These are phyloP conservation scores for Globisporangium echinulatum DNA, from an alignment of 352 stramenopile species.

Conservation along the genomic window DNA sequence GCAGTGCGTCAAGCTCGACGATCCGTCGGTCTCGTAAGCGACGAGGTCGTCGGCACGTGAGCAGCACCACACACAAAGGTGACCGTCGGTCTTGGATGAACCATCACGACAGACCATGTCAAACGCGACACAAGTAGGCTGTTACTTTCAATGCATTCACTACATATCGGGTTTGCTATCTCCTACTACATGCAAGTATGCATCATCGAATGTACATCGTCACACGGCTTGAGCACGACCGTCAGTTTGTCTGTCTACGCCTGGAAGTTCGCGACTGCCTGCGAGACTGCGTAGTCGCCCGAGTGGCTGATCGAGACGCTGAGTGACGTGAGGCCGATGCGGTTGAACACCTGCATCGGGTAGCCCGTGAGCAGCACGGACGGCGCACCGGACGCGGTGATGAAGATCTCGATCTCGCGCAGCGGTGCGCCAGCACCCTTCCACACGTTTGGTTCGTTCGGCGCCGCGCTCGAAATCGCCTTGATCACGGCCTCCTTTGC, in stretches of 20 bases:
- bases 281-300: constrained; percentile 80
- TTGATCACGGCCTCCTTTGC: constrained; percentile 90
- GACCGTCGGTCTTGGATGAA: too few species aligned
- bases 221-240: too few species aligned
- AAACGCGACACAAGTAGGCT: background rate
- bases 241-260: constrained; percentile 9
- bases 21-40: too few species aligned
- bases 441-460: constrained; percentile 64
- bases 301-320: constrained; percentile 89
- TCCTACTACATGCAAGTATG: background rate
- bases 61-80: too few species aligned
- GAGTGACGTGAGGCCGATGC: constrained; percentile 59
- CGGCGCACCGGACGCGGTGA: constrained; percentile 68
- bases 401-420: constrained; percentile 84
- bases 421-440: constrained; percentile 63
- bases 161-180: background rate
- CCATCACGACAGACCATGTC: too few species aligned
- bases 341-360: constrained; percentile 74
- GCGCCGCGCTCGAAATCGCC: constrained; percentile 75
- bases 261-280: constrained; percentile 72
- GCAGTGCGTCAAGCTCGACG: constrained; percentile 48
- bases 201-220: too few species aligned
- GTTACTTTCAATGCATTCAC: too few species aligned
- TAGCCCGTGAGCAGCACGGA: constrained; percentile 72
- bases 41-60: too few species aligned